phyloP scores from a whole-genome alignment of 495 filamentous ascomycete genomes.

The Talaromyces borbonicus region DNA sequence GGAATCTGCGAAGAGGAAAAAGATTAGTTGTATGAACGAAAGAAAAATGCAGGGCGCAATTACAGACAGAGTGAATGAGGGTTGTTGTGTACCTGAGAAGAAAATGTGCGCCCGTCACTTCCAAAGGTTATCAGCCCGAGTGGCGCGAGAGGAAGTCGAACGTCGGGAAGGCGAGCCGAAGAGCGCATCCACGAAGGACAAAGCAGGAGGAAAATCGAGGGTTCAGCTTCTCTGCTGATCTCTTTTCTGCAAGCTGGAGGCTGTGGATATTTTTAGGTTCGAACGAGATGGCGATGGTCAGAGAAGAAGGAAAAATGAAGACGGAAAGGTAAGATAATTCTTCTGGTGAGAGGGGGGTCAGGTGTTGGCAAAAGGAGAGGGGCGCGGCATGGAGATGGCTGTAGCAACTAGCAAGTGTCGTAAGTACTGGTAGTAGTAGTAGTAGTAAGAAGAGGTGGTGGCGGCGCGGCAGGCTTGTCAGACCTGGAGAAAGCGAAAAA shows the following conservation, averaged over 20 bases:
- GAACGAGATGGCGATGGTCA: neutral
- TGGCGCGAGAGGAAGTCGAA: no score
- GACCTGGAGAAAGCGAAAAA: slow-evolving; percentile 1
- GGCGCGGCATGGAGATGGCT: no score
- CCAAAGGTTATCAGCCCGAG: no score
- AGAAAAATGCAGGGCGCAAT: neutral
- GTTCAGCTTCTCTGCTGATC: no score
- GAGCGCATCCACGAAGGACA: no score
- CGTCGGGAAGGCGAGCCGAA: no score
- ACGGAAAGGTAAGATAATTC: neutral
- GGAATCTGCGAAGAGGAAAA: neutral
- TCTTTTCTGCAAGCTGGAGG: no score
- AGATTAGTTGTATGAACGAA: neutral
- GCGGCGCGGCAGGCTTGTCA: slow-evolving; percentile 5
- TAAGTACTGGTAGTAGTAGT: neutral
- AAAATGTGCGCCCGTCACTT: no score
- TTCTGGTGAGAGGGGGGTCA: neutral
- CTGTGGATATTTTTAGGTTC: no score
- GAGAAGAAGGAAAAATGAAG: neutral
- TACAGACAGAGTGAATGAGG: no score
- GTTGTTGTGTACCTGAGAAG: no score
- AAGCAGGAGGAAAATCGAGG: neutral
- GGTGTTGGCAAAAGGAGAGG: neutral
- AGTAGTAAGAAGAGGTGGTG: neutral
- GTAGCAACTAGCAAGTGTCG: no score